Conservation (phyloP, 768 basidiomycete genomes). For the Antrodiella citrinella region DNA sequence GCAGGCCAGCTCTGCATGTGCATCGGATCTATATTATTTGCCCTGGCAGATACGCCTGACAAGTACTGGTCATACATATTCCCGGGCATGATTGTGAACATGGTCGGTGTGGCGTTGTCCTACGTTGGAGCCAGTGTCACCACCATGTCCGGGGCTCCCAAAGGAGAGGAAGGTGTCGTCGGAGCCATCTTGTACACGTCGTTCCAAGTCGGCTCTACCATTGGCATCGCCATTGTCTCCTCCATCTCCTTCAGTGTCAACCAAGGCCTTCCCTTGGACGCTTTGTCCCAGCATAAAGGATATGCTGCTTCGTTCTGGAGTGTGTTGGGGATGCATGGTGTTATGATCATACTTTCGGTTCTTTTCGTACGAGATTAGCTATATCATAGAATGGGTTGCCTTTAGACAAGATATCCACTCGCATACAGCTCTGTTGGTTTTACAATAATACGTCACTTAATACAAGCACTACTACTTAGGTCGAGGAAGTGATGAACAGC, state of each 20-base stretch:
- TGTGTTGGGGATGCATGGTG: constrained; percentile 5
- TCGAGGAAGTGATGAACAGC: no score
- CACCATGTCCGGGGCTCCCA: constrained; percentile 3
- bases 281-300: constrained; percentile 1
- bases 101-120: background rate
- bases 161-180: constrained; percentile 6
- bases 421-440: no score
- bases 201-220: constrained; percentile 4
- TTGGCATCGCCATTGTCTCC: constrained; percentile 5
- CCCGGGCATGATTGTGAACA: constrained; percentile 6
- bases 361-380: constrained; percentile 5
- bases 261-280: constrained; percentile 1
- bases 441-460: no score
- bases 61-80: constrained; percentile 6
- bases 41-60: background rate
- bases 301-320: constrained; percentile 7
- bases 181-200: constrained; percentile 5
- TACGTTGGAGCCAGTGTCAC: constrained; percentile 5
- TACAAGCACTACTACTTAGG: no score
- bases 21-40: constrained; percentile 2
- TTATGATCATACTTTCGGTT: constrained; percentile 5
- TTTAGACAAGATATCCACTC: no score
- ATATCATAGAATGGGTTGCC: no score
- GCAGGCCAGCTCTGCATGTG: constrained; percentile 4
- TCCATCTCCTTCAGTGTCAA: constrained; percentile 5